Evolutionary conservation across 345 rosid genomes (phyloP), one percentile per base, ranked within the genome.

Genomic region (Eucalyptus regnans): DNA sequence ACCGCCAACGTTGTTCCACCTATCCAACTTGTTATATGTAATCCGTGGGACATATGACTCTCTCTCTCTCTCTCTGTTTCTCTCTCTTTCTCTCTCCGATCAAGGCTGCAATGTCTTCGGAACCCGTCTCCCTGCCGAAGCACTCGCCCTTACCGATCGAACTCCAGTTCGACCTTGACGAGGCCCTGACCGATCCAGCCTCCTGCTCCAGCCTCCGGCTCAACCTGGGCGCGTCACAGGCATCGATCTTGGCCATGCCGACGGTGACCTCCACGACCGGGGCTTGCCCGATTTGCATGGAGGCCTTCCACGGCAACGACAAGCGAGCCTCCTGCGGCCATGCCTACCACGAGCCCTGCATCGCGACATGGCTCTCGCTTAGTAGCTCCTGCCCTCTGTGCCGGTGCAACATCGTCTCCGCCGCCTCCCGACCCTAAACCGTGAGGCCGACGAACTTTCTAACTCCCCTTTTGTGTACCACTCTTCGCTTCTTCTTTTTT

Each of bases 261-360:
- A 10, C 25, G 48, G 62, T 16, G 83, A 20, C 83, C 83, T 20
- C 48, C 27, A 3, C 2, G 14, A 2, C 48, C 83, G 83, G 83
- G 43, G 83, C 1, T 11, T 91, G 92, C 80, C 86, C 89, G 54
- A 80, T 91, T 8, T 91, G 92, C 88, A 89, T 89, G 89, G 92
- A 91, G 54, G 48, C 88, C 25, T 89, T 91, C 85, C 13, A 31
- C 2, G n/a, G 31, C 14, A 43, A 46, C 46, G 86, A 58, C 17
- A 86, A 80, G 58, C 88, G 27, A 80, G 87, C 88, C 76, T 89
- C 88, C 5, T 91, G 92, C 87, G 92, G 90, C 52, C 92, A 91
- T 84, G 87, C 86, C 64, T 91, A 68, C 90, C 92, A 91, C 33
- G 90, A 54, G 31, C n/a, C 80, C 50, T 91, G 92, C 85, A 91